Conservation (phyloP, 257 asterid genomes). For the Plantago elongata region DNA sequence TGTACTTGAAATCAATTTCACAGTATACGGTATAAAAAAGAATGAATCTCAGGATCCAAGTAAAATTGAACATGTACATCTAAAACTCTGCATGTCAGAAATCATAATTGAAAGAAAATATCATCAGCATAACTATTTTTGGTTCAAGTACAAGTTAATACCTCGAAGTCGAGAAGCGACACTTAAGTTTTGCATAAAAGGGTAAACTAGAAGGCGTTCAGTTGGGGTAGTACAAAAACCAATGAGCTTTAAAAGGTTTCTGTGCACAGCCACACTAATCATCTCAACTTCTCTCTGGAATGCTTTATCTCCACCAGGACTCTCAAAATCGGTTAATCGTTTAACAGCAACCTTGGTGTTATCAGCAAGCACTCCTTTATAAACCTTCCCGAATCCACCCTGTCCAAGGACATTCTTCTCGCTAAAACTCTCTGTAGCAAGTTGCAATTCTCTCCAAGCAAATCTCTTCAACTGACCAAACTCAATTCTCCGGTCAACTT, state of each 20-base stretch:
- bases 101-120: background rate
- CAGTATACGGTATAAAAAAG: no score
- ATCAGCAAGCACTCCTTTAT: constrained; percentile 74
- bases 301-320: constrained; percentile 93
- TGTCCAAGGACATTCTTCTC: constrained; percentile 90
- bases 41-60: no score
- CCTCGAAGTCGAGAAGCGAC: constrained; percentile 96
- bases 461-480: constrained; percentile 94
- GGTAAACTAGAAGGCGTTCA: constrained; percentile 85
- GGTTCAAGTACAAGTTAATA: constrained; percentile 21
- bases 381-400: constrained; percentile 97
- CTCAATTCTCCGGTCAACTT: constrained; percentile 82
- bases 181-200: constrained; percentile 90
- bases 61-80: no score
- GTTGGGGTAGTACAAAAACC: constrained; percentile 97
- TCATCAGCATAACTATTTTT: background rate
- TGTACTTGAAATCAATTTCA: no score
- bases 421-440: constrained; percentile 79
- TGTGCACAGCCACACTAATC: constrained; percentile 97
- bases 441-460: constrained; percentile 86
- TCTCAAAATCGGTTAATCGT: constrained; percentile 80
- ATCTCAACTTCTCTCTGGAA: constrained; percentile 97
- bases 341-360: constrained; percentile 87
- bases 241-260: constrained; percentile 71
- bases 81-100: background rate